Evolutionary conservation across 768 basidiomycete genomes (phyloP), one percentile per base, ranked within the genome.

Genomic region (Macrolepiota albuminosa): DNA sequence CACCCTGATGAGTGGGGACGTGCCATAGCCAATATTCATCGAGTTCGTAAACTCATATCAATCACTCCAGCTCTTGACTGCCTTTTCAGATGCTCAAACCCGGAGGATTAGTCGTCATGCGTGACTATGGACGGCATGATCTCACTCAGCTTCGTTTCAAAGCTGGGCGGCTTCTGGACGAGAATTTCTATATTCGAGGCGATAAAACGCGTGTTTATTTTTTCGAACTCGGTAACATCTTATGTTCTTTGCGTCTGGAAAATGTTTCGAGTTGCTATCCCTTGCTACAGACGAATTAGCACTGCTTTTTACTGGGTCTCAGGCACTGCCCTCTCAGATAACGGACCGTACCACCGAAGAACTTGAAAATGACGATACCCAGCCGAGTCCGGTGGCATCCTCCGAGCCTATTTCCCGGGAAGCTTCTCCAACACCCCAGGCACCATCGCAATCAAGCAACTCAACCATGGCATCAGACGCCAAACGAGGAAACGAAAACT

Each of bases 121-220:
- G 97, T 11, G 97, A 99, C 72, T 99, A 98, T 68, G 97, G 96
- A 3, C 84, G 96, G 29, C 82, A 98, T 68, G 96, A 99, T 69
- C 83, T 99, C 48, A 92, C 97, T 1, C 96, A 98, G 71, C 78
- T 99, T 48, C 82, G 97, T 10, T 97, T 99, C 79, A 97, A 93
- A 72, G 81, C 81, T 6, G 86, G 88, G 1, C 81, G 97, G 11
- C 81, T 98, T 57, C 82, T 98, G 11, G 91, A 93, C 46, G 93
- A 95, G 50, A 95, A 97, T 70, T 88, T 99, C 64, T 99, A 99
- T 68, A 89, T 97, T 54, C 84, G 97, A 40, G 97, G 97, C 0
- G 97, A 99, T 75, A 95, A 93, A 67, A 98, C 97, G 0, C 81
- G 97, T 42, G 97, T 99, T 0, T 98, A 98, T 73, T 99, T 98